A percentile compares a stretch with the other conserved stretches of the same genome.
Evolutionary conservation across 1,284 basidiomycete species (phyloP).

Genomic region (Golubevia sp.): DNA sequence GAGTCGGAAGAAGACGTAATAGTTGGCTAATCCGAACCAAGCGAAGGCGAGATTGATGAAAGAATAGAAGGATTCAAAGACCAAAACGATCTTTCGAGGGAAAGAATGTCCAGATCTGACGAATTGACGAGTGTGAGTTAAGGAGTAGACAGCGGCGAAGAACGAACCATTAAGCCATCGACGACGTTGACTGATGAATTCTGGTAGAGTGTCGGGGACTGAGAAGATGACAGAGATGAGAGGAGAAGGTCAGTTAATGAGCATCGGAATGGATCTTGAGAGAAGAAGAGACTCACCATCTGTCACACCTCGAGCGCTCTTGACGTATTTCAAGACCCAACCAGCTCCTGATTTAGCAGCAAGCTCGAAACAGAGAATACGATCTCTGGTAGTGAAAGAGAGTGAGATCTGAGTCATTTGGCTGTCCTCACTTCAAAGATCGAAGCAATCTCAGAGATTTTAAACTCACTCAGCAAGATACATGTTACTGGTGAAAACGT

Average conservation of each 20-base stretch:
- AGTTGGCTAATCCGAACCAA: constrained; percentile 89
- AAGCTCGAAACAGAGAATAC: constrained; percentile 95
- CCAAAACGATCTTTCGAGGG: constrained; percentile 74
- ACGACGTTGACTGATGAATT: constrained; percentile 91
- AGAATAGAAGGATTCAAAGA: constrained; percentile 84
- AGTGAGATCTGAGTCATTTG: constrained; percentile 71
- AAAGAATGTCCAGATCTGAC: constrained; percentile 81
- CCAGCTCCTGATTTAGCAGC: constrained; percentile 85
- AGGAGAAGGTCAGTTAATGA: not conserved
- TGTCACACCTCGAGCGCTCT: constrained; percentile 91
- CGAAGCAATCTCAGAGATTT: not conserved
- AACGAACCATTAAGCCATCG: constrained; percentile 88
- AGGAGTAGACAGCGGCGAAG: constrained; percentile 76
- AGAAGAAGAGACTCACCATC: too few species aligned
- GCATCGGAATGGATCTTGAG: too few species aligned
- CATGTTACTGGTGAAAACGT: constrained; percentile 84
- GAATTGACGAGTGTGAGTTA: constrained; percentile 77
- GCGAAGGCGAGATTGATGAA: constrained; percentile 84
- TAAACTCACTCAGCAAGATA: constrained; percentile 63
- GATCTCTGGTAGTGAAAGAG: constrained; percentile 65
- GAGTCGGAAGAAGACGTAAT: constrained; percentile 91
- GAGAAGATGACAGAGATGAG: not conserved
- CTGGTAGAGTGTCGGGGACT: constrained; percentile 84
- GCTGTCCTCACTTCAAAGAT: constrained; percentile 3
- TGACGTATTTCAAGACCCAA: constrained; percentile 96